phyloP scores from a whole-genome alignment of 2,329 filamentous ascomycete species.

The Alternaria triticina region DNA sequence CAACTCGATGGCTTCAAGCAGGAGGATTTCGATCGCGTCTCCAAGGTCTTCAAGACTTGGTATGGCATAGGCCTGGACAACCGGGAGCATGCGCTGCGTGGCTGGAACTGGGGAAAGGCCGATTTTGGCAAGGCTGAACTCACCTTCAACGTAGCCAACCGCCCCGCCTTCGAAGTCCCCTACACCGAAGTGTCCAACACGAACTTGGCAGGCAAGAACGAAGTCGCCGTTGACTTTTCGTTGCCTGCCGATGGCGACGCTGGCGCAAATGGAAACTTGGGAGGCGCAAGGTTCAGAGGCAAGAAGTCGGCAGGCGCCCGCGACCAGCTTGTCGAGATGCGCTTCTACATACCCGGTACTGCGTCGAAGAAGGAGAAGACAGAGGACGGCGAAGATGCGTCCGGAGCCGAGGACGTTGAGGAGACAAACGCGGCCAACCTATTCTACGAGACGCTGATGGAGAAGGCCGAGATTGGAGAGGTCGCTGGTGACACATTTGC shows the following conservation, averaged over 20 bases:
- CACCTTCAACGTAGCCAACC: slow-evolving; percentile 94
- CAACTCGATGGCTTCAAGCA: slow-evolving; percentile 95
- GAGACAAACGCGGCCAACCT: slow-evolving; percentile 94
- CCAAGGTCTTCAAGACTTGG: slow-evolving; percentile 97
- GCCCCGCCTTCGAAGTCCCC: slow-evolving; percentile 93
- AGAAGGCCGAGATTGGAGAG: slow-evolving; percentile 98
- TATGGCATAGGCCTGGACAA: slow-evolving; percentile 92
- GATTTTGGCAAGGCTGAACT: slow-evolving; percentile 96
- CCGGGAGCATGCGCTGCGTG: slow-evolving; percentile 91
- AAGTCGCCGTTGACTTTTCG: slow-evolving; percentile 94
- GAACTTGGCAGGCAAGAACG: slow-evolving; percentile 95
- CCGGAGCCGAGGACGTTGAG: slow-evolving; percentile 65
- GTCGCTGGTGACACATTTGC: slow-evolving; percentile 98
- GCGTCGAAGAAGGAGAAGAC: slow-evolving; percentile 72
- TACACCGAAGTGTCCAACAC: slow-evolving; percentile 98
- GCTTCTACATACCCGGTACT: slow-evolving; percentile 95
- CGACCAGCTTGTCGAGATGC: slow-evolving; percentile 97
- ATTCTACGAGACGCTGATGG: slow-evolving; percentile 98
- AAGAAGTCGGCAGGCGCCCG: slow-evolving; percentile 88
- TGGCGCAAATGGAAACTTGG: slow-evolving; percentile 74
- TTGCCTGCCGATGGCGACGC: slow-evolving; percentile 75
- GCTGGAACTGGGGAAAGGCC: slow-evolving; percentile 99
- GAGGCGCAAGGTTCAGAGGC: slow-evolving; percentile 76
- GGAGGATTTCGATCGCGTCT: slow-evolving; percentile 90
- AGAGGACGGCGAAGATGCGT: slow-evolving; percentile 70